Percentiles rank a stretch among this genome's conserved stretches.
phyloP scores from a whole-genome alignment of 495 filamentous ascomycete species.

The Aspergillus panamensis region DNA sequence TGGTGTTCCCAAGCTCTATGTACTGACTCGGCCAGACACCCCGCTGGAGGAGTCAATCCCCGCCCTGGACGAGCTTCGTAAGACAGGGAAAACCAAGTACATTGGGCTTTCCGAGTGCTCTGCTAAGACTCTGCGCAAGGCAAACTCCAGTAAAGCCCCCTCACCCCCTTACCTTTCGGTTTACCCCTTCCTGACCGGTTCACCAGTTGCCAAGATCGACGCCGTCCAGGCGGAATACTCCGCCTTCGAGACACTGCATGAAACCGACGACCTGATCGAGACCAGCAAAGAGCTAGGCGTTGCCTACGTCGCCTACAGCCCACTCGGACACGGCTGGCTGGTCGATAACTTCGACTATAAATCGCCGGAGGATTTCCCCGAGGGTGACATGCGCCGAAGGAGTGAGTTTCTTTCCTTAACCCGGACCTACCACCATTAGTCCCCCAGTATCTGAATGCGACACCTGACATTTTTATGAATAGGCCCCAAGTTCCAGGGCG shows the following conservation, averaged over 20 bases:
- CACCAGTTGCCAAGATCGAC: conserved; percentile 46
- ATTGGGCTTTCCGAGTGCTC: conserved; percentile 48
- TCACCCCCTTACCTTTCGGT: not conserved
- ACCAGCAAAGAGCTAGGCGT: conserved; percentile 40
- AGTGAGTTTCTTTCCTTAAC: conserved; percentile 22
- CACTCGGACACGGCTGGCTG: conserved; percentile 46
- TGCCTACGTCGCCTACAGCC: conserved; percentile 45
- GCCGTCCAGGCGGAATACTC: conserved; percentile 52
- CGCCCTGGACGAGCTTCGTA: conserved; percentile 44
- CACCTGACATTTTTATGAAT: not conserved
- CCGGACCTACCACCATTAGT: not conserved
- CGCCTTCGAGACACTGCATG: conserved; percentile 48
- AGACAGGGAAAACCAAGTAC: conserved; percentile 46
- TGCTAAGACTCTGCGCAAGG: conserved; percentile 41
- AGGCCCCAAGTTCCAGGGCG: conserved; percentile 49
- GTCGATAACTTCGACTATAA: conserved; percentile 44
- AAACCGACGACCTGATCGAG: conserved; percentile 40
- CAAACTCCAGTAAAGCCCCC: conserved; percentile 35
- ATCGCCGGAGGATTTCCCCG: conserved; percentile 38
- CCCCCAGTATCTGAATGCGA: not conserved
- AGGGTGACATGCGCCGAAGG: conserved; percentile 18
- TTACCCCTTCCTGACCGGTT: not conserved
- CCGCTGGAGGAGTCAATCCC: conserved; percentile 47
- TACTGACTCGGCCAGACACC: conserved; percentile 31
- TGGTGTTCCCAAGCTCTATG: not conserved